Conservation (phyloP, 352 stramenopile species). For the Globisporangium rhizosaccharum region DNA sequence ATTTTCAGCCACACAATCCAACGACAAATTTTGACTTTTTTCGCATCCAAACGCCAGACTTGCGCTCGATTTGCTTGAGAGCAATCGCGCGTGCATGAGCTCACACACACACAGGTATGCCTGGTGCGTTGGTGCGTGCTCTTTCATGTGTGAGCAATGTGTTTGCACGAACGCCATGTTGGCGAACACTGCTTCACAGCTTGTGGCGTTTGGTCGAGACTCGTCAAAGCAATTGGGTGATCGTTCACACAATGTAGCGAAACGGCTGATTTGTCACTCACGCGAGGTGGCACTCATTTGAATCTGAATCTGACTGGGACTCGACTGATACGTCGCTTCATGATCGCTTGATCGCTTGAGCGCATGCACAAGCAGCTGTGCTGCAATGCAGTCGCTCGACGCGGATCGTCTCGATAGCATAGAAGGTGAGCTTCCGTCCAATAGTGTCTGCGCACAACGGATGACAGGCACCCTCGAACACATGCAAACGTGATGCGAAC, state of each 20-base stretch:
- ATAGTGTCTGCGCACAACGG: too few species aligned
- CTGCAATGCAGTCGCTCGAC: background rate
- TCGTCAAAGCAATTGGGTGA: background rate
- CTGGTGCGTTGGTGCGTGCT: too few species aligned
- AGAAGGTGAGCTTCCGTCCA: background rate
- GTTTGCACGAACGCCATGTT: too few species aligned
- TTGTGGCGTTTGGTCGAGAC: too few species aligned
- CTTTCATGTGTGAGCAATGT: background rate
- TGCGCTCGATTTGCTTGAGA: too few species aligned
- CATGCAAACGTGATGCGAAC: too few species aligned
- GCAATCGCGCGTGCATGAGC: too few species aligned
- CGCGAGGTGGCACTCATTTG: too few species aligned
- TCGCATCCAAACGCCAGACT: background rate
- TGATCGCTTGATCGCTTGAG: background rate
- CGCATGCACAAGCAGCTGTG: background rate
- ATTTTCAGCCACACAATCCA: background rate
- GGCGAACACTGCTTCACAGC: too few species aligned
- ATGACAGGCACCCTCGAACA: background rate
- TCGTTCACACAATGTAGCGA: background rate
- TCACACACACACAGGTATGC: too few species aligned
- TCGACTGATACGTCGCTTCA: background rate
- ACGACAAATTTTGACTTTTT: constrained; percentile 1
- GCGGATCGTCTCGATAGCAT: background rate
- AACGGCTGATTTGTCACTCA: too few species aligned
- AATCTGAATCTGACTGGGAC: too few species aligned